Evolutionary conservation across 176 grass and related monocot genomes (phyloP).

Genomic region (Zea luxurians): DNA sequence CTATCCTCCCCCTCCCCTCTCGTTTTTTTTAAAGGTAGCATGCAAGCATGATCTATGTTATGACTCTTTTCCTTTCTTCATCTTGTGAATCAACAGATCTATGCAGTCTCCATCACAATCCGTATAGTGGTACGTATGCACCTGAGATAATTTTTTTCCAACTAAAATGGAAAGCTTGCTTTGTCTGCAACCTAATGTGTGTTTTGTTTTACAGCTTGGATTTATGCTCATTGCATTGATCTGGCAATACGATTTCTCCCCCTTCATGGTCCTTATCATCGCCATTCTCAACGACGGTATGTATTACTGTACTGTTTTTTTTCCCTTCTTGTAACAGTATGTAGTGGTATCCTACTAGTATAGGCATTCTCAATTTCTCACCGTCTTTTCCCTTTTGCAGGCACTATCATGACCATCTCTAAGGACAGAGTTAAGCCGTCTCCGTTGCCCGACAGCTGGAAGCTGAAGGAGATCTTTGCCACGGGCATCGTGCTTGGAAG

Average conservation of each 20-base stretch:
- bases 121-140: constrained; percentile 96
- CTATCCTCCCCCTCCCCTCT: too few relatives aligned
- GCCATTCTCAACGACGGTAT: constrained; percentile 97
- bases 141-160: neutral
- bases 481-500: constrained; percentile 79
- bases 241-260: constrained; percentile 92
- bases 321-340: too few relatives aligned
- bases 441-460: constrained; percentile 94
- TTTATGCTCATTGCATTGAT: constrained; percentile 97
- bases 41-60: constrained; percentile 2
- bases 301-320: constrained; percentile 25
- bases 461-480: constrained; percentile 94
- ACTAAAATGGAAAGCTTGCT: neutral
- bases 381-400: constrained; percentile 30
- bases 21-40: neutral
- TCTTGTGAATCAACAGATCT: constrained; percentile 59
- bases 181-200: constrained; percentile 2
- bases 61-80: constrained; percentile 17
- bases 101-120: constrained; percentile 97
- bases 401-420: constrained; percentile 98
- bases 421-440: constrained; percentile 97
- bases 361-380: constrained; percentile 19
- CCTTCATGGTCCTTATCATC: constrained; percentile 99
- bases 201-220: constrained; percentile 61
- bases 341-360: neutral